Base-by-base conservation (phyloP, 768 basidiomycete species). In the Porphyrellus cyaneotinctus region DNA sequence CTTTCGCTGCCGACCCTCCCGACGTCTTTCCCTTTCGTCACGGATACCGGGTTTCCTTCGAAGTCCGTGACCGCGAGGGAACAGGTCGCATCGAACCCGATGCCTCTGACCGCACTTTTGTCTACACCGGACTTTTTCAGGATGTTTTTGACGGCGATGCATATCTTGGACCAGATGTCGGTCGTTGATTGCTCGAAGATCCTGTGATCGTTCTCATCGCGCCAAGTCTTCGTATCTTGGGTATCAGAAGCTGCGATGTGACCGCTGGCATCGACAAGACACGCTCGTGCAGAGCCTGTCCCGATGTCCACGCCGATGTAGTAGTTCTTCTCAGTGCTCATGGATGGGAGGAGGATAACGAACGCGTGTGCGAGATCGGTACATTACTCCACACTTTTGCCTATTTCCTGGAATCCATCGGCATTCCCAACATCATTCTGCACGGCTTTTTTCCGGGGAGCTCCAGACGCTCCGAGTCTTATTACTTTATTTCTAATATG, bases 21-120 rank as follows among this genome's bases (percentile, higher is more conserved):
- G 2, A 90, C 70, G 20, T 75, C 67, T 2, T 78, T 72, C 1
- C 87, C 89, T 42, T 79, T 82, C 3, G 87, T 90, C 33, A 99
- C 84, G 8, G 75, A 72, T 20, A 97, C 74, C 0, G 94, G 88
- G 35, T 80, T 72, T 7, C 93, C 93, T 15, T 84, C 66, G 44
- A 80, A 71, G 65, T 91, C 84, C 1, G 85, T 76, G 20, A 97
- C 95, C 0, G 95, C 93, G 37, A 98, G 77, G 0, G 94, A 97
- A 71, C 97, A 99, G 0, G 97, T 99, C 43, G 95, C 95, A 69
- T 97, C 95, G 68, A 95, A 94, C 14, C 94, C 92, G 41, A 97
- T 62, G 1, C 97, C 97, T 63, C 88, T 91, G 52, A 99, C 84
- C 6, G 75, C 70, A 3, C 72, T 66, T 11, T 87, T 79, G 28